Percentiles rank a stretch among this genome's conserved stretches.
phyloP scores from a whole-genome alignment of 2,329 filamentous ascomycete genomes.

The Colletotrichum noveboracense region DNA sequence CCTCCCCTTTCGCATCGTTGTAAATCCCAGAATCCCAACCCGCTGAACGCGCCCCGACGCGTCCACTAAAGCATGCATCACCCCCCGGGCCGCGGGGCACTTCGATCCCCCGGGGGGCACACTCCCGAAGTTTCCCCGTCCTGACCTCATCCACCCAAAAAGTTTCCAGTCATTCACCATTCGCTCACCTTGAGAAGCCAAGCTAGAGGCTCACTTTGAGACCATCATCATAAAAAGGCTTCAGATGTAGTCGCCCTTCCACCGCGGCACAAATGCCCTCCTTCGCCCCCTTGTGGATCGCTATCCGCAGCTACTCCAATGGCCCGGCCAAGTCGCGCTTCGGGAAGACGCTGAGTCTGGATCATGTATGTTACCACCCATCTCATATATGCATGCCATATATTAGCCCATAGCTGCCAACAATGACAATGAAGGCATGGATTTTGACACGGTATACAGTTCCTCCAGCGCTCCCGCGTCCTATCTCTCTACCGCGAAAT shows the following conservation, averaged over 20 bases:
- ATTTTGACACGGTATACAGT: constrained; percentile 42
- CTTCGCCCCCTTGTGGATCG: background rate
- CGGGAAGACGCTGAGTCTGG: constrained; percentile 56
- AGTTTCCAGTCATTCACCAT: background rate
- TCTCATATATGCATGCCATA: too few relatives aligned
- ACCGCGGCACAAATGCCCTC: background rate
- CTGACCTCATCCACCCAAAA: constrained; percentile 20
- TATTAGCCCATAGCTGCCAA: too few relatives aligned
- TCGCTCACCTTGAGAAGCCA: background rate
- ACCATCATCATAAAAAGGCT: background rate
- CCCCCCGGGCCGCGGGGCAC: background rate
- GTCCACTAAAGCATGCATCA: background rate
- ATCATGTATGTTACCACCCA: constrained; percentile 51
- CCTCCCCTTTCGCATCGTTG: background rate
- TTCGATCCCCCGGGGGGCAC: background rate
- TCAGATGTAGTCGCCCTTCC: constrained; percentile 2
- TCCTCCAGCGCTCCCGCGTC: constrained; percentile 61
- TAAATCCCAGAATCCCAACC: background rate
- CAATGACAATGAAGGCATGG: too few relatives aligned
- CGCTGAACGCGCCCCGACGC: background rate
- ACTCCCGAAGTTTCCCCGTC: constrained; percentile 16
- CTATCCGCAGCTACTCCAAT: constrained; percentile 42
- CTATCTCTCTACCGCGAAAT: constrained; percentile 64
- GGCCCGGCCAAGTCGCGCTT: constrained; percentile 39
- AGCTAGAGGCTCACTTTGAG: background rate